phyloP scores from a whole-genome alignment of 371 early-diverging fungal genomes.

The Saksenaea oblongispora region DNA sequence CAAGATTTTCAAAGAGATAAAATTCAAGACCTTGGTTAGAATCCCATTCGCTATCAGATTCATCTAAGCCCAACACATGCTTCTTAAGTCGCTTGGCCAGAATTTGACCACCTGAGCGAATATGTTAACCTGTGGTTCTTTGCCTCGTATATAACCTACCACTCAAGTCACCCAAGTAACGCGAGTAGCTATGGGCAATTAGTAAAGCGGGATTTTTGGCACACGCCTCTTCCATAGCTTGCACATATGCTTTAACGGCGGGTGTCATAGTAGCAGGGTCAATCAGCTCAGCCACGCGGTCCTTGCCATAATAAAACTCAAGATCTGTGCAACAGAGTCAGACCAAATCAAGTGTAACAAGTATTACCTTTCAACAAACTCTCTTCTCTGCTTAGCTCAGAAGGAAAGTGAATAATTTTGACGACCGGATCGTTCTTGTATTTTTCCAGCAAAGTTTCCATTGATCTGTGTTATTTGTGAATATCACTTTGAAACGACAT shows the following conservation, averaged over 20 bases:
- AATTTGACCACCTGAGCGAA: conserved; percentile 39
- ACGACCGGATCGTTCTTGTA: conserved; percentile 45
- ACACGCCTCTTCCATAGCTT: conserved; percentile 45
- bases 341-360: background rate
- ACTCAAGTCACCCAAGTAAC: conserved; percentile 59
- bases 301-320: conserved; percentile 52
- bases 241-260: conserved; percentile 42
- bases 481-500: background rate
- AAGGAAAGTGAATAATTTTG: conserved; percentile 50
- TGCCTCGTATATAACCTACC: conserved; percentile 13
- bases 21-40: conserved; percentile 33
- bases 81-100: conserved; percentile 38
- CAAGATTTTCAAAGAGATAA: conserved; percentile 34
- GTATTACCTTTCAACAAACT: conserved; percentile 33
- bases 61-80: conserved; percentile 22
- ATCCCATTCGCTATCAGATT: conserved; percentile 11
- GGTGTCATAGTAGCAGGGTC: conserved; percentile 38
- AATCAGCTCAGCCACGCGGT: conserved; percentile 33
- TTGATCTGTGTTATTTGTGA: conserved; percentile 20
- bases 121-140: background rate
- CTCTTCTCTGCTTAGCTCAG: conserved; percentile 40
- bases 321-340: conserved; percentile 29
- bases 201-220: conserved; percentile 44
- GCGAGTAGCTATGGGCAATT: conserved; percentile 56
- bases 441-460: conserved; percentile 50